A percentile compares a stretch with the other conserved stretches of the same genome.
These are phyloP conservation scores for Amphicarpaea edgeworthii DNA, from an alignment of 306 rosid genomes.

Conservation along the genomic window DNA sequence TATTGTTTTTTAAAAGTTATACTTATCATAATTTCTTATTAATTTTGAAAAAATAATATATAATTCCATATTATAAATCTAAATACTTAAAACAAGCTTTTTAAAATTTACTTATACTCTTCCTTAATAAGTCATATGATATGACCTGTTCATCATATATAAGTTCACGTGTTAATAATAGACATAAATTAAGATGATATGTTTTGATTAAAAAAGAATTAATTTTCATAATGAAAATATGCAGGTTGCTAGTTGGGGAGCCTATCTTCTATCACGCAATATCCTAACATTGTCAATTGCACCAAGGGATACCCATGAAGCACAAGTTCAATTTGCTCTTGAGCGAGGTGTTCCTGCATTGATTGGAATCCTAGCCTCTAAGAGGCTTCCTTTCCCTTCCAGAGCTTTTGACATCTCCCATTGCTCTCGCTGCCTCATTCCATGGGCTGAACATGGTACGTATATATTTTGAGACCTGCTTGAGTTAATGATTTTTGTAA, in stretches of 20 bases:
- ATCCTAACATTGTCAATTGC: slow-evolving; percentile 71
- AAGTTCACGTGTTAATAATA: too few relatives aligned
- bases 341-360: slow-evolving; percentile 85
- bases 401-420: slow-evolving; percentile 85
- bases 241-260: slow-evolving; percentile 96
- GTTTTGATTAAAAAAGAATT: too few relatives aligned
- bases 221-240: too few relatives aligned
- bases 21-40: too few relatives aligned
- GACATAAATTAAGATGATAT: too few relatives aligned
- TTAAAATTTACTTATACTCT: neutral
- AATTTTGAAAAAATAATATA: too few relatives aligned
- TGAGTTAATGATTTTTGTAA: too few relatives aligned
- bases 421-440: slow-evolving; percentile 91
- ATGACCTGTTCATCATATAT: neutral
- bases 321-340: slow-evolving; percentile 83
- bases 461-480: too few relatives aligned
- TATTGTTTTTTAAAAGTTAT: too few relatives aligned
- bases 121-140: neutral
- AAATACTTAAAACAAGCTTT: neutral
- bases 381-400: slow-evolving; percentile 76
- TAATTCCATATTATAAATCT: neutral
- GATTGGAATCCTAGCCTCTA: slow-evolving; percentile 74
- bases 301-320: slow-evolving; percentile 85
- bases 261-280: slow-evolving; percentile 65
- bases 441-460: slow-evolving; percentile 66